phyloP scores from a whole-genome alignment of 1,284 basidiomycete genomes.

The Waitea zeae region DNA sequence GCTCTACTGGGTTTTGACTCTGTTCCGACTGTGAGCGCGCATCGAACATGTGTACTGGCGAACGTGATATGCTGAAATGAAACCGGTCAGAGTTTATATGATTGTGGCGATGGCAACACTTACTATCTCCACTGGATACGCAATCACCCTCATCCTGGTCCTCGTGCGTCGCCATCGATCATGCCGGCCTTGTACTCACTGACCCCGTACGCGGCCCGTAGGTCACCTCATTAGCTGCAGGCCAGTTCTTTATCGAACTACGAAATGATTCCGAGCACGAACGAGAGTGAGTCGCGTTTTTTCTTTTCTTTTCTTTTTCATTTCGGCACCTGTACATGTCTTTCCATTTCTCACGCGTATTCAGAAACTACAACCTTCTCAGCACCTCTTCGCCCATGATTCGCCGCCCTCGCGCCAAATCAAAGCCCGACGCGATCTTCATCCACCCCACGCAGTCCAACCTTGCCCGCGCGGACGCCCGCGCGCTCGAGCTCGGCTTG shows the following conservation, averaged over 20 bases:
- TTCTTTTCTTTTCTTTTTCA: no score
- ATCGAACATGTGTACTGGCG: no score
- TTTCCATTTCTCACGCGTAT: background rate
- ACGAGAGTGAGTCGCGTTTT: background rate
- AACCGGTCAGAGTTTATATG: background rate
- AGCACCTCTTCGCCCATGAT: background rate
- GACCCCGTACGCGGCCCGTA: background rate
- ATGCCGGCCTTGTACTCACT: background rate
- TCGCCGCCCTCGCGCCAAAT: constrained; percentile 25
- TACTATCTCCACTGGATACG: background rate
- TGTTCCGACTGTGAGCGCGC: background rate
- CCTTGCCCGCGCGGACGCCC: constrained; percentile 42
- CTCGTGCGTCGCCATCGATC: background rate
- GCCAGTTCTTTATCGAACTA: background rate
- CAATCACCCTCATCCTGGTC: background rate
- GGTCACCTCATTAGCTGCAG: background rate
- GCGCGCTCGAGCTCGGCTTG: constrained; percentile 34
- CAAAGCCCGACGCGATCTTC: constrained; percentile 38
- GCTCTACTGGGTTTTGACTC: background rate
- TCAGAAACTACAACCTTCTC: background rate
- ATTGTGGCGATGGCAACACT: background rate
- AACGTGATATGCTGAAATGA: background rate
- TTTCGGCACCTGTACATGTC: no score
- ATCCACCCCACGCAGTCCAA: constrained; percentile 47
- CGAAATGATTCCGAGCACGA: background rate